Conservation (phyloP, 2,329 filamentous ascomycete genomes). For the Aspergillus awamori region DNA sequence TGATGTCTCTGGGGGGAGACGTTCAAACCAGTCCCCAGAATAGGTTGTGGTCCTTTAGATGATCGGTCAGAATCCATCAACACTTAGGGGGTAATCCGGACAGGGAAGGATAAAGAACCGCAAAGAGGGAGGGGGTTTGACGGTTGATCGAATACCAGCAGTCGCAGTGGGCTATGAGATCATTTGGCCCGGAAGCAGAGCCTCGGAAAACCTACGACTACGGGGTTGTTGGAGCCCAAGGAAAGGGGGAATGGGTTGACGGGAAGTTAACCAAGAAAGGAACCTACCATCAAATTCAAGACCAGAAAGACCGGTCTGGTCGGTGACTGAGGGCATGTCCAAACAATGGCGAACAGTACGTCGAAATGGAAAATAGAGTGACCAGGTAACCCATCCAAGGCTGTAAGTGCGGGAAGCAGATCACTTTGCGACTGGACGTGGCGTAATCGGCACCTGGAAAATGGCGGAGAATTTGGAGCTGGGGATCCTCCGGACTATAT, state of each 20-base stretch:
- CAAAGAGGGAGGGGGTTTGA: background rate
- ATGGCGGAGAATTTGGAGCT: background rate
- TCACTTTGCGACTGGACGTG: background rate
- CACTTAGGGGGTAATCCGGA: background rate
- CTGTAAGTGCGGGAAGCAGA: slow-evolving; percentile 46
- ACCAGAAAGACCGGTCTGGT: slow-evolving; percentile 26
- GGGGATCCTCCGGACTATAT: slow-evolving; percentile 1
- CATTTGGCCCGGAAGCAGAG: slow-evolving; percentile 22
- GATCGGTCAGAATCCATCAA: slow-evolving; percentile 32
- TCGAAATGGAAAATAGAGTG: background rate
- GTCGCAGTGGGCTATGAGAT: slow-evolving; percentile 25
- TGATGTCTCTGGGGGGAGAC: slow-evolving; percentile 28
- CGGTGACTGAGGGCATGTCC: slow-evolving; percentile 36
- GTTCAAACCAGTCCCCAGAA: slow-evolving; percentile 32
- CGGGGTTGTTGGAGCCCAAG: slow-evolving; percentile 15
- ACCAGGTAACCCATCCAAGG: slow-evolving; percentile 49
- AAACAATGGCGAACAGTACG: background rate
- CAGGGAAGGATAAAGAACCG: slow-evolving; percentile 6
- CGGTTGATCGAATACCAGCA: slow-evolving; percentile 5
- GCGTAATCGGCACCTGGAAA: background rate
- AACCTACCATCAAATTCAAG: slow-evolving; percentile 36
- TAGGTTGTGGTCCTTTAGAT: slow-evolving; percentile 30
- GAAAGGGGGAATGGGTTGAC: slow-evolving; percentile 13
- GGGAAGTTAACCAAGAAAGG: slow-evolving; percentile 11
- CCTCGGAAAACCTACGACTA: slow-evolving; percentile 23